Base-by-base conservation (phyloP, 805 yeast genomes). In the Komagataella pastoris region DNA sequence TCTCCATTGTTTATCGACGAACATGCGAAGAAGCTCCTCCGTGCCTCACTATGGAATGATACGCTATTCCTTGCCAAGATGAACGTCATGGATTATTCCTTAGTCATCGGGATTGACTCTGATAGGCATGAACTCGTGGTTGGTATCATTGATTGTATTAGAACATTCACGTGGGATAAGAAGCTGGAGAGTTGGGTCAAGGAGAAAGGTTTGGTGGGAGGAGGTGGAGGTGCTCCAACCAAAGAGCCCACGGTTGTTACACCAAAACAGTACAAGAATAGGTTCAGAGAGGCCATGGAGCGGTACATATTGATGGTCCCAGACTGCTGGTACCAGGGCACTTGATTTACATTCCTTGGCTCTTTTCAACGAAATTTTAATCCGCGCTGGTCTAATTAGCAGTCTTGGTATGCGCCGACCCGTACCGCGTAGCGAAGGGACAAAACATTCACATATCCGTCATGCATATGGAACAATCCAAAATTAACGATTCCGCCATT, bases 91-190 rank as follows among this genome's bases (percentile, higher is more conserved):
- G 99, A 93, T 65, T 93, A 93, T 62, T 91, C 98, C 0, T 71
- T 93, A 56, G 96, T 93, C 7, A 83, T 93, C 54, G 99, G 98
- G 0, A 87, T 93, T 46, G 96, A 93, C 62, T 70, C 74, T 8
- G 75, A 78, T 19, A 77, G 77, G 55, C 75, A 76, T 50, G 83
- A 83, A 51, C 71, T 93, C 44, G 88, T 89, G 17, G 96, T 90
- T 12, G 99, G 99, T 3, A 90, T 93, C 46, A 90, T 93, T 54
- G 88, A 93, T 65, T 93, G 95, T 72, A 81, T 93, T 47, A 69
- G 99, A 54, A 89, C 99, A 0, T 93, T 91, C 60, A 93, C 99
- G 0, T 93, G 99, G 99, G 99, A 93, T 61, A 93, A 93, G 66
- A 93, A 90, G 66, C 79, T 93, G 24, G 99, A 93, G 64, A 89